Base-by-base conservation (phyloP, 1,284 basidiomycete species). In the Heterobasidion parviporum region DNA sequence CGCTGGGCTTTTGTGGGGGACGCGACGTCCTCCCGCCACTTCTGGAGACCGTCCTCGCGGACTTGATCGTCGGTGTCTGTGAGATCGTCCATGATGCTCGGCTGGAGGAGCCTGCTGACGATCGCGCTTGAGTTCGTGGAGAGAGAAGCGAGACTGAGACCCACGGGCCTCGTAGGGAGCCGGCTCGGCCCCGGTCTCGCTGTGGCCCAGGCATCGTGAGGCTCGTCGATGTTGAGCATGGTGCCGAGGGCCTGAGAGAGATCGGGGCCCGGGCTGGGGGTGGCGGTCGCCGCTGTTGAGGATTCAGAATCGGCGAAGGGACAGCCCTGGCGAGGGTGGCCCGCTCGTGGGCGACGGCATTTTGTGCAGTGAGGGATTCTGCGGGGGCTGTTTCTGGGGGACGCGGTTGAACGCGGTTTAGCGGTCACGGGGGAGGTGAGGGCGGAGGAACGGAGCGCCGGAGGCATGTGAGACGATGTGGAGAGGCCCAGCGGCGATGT, bases 71-170 rank as follows among this genome's bases (percentile, higher is more conserved):
- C 63, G 2, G 54, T 53, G 6, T 52, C 54, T 6, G 52, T 45
- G 26, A 64, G 63, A 35, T 16, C 46, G 34, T 38, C 36, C 50
- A 15, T 53, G 72, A 68, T 48, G 70, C 64, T 26, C 69, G 70
- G 68, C 58, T 71, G 65, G 33, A 70, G 50, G 38, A 79, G 67
- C 34, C 62, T 61, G 36, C 67, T 68, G 15, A 77, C 60, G 26
- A 73, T 64, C 38, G 71, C 68, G 46, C 66, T 68, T 3, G 73
- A 69, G 35, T 69, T 64, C 8, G 69, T 68, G 32, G 72, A 70
- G 15, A 77, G 64, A 15, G 77, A 78, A 18, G 64, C 60, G 26
- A 78, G 61, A 54, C 63, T 74, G 35, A 45, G 34, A 9, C 53
- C 56, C 16, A 33, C 26, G 38, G 48, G 15, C 14, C 44, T 36